Evolutionary conservation across 257 asterid species (phyloP).

Genomic region (Solanum dulcamara): DNA sequence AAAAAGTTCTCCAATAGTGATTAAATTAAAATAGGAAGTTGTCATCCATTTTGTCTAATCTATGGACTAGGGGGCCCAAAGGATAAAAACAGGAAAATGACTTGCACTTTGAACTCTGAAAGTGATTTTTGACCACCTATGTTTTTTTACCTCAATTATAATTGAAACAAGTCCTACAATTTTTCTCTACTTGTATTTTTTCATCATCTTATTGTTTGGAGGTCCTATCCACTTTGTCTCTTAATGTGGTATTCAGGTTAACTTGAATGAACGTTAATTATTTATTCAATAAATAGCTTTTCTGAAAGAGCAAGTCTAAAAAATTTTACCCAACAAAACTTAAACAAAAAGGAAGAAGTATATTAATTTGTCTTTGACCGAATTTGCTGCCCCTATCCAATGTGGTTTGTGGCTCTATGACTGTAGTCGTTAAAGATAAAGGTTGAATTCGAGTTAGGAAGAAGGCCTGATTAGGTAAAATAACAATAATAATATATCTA

Average conservation of each 20-base stretch:
- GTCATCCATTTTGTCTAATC: not conserved
- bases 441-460: not conserved
- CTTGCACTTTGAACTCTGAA: not conserved
- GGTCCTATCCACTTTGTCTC: not conserved
- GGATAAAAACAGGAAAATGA: not conserved
- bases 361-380: not conserved
- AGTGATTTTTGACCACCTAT: not conserved
- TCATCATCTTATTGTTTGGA: not conserved
- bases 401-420: not conserved
- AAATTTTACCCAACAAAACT: not conserved
- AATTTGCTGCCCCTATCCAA: not conserved
- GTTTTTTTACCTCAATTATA: not conserved
- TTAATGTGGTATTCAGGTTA: not conserved
- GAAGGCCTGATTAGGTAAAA: not conserved
- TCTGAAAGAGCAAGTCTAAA: not conserved
- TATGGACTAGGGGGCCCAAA: not conserved
- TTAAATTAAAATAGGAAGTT: not conserved
- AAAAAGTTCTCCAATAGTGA: not conserved
- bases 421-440: not conserved
- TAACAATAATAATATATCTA: not conserved
- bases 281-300: not conserved
- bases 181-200: not conserved
- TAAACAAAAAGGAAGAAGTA: not conserved
- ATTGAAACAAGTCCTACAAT: not conserved
- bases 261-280: not conserved